Percentiles rank a stretch among this genome's conserved stretches.
phyloP scores from a whole-genome alignment of 306 rosid species.

The Canavalia ensiformis region DNA sequence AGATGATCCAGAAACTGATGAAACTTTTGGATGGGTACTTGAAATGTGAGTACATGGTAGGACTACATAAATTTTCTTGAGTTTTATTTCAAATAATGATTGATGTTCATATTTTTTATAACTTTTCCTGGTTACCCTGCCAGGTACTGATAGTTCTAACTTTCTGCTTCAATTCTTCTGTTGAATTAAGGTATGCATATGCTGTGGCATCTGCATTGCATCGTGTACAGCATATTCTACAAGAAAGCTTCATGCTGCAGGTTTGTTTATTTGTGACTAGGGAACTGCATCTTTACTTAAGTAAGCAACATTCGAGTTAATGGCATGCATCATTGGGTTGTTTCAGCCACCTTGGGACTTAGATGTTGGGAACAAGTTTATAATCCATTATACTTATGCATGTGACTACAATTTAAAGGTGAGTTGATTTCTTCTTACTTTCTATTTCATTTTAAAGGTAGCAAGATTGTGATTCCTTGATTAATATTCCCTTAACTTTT shows the following conservation, averaged over 20 bases:
- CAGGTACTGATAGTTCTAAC: background rate
- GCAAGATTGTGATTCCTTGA: background rate
- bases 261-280: constrained; percentile 46
- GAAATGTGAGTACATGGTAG: constrained; percentile 69
- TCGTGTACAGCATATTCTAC: constrained; percentile 71
- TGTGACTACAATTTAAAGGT: constrained; percentile 84
- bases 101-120: constrained; percentile 1
- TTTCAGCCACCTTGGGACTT: constrained; percentile 91
- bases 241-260: constrained; percentile 80
- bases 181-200: constrained; percentile 74
- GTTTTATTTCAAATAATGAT: constrained; percentile 6
- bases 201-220: constrained; percentile 88
- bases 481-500: constrained; percentile 11
- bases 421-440: constrained; percentile 39
- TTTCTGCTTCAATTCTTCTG: constrained; percentile 34
- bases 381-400: constrained; percentile 81
- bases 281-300: constrained; percentile 1
- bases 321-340: constrained; percentile 25
- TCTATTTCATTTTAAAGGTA: constrained; percentile 13
- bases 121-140: background rate
- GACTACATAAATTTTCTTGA: background rate
- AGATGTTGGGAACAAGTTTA: constrained; percentile 61
- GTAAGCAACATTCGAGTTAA: constrained; percentile 16
- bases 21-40: constrained; percentile 92
- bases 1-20: constrained; percentile 74